Conservation (phyloP, 345 rosid species). For the Citrus sp. region DNA sequence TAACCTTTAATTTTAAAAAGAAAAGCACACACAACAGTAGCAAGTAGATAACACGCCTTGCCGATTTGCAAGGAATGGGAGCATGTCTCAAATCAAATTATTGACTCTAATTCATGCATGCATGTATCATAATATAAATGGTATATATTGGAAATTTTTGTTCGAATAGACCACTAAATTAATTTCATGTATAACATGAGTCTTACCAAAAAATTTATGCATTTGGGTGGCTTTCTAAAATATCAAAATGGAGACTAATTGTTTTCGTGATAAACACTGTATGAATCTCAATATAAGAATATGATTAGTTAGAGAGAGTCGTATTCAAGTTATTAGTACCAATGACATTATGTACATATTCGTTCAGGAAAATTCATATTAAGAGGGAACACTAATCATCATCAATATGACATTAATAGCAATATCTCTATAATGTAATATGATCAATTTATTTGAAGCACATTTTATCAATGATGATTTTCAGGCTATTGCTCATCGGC, state of each 20-base stretch:
- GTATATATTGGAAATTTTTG: background rate
- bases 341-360: no score
- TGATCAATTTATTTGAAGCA: background rate
- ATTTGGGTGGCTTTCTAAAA: background rate
- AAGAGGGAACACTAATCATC: no score
- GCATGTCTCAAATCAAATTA: background rate
- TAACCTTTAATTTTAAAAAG: background rate
- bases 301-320: no score
- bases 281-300: no score
- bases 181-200: background rate
- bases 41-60: background rate
- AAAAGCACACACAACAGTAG: background rate
- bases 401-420: background rate
- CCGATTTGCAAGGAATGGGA: background rate
- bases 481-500: background rate
- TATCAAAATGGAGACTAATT: no score
- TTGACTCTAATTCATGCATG: background rate
- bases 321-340: no score
- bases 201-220: background rate
- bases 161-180: background rate
- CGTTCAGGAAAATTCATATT: no score
- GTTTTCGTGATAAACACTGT: no score
- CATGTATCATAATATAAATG: background rate
- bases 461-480: no score
- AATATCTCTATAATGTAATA: no score